phyloP scores from a whole-genome alignment of 2,329 filamentous ascomycete genomes.

The Alternaria postmessia region DNA sequence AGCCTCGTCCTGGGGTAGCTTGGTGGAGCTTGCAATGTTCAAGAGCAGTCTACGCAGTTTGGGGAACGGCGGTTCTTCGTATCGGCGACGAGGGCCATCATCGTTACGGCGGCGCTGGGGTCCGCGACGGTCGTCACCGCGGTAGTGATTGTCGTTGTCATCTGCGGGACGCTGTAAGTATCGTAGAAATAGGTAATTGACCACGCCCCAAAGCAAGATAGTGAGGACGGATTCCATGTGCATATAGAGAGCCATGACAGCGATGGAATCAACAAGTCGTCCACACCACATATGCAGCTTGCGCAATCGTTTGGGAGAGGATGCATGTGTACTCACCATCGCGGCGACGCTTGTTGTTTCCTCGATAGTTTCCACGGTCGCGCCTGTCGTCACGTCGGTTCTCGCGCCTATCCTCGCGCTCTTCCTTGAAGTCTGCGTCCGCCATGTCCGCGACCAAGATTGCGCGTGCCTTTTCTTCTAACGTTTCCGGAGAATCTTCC shows the following conservation, averaged over 20 bases:
- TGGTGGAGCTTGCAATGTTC: slow-evolving; percentile 50
- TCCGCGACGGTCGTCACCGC: slow-evolving; percentile 42
- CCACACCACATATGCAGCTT: background rate
- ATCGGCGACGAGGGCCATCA: slow-evolving; percentile 41
- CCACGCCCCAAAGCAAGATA: background rate
- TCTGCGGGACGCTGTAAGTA: slow-evolving; percentile 27
- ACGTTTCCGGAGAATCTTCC: slow-evolving; percentile 17
- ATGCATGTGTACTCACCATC: slow-evolving; percentile 36
- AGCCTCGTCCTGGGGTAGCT: slow-evolving; percentile 48
- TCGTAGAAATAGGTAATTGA: background rate
- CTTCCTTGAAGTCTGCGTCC: slow-evolving; percentile 41
- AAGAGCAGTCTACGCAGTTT: slow-evolving; percentile 47
- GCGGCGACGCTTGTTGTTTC: slow-evolving; percentile 42
- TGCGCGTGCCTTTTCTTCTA: slow-evolving; percentile 21
- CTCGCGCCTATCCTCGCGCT: slow-evolving; percentile 41
- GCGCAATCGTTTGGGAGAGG: background rate
- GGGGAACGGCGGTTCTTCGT: slow-evolving; percentile 45
- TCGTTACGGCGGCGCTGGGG: slow-evolving; percentile 44
- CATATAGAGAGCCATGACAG: background rate
- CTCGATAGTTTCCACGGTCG: slow-evolving; percentile 34
- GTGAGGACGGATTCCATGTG: background rate
- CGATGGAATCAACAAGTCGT: background rate
- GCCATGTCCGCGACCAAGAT: slow-evolving; percentile 34
- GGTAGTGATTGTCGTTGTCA: slow-evolving; percentile 37
- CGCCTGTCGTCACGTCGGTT: slow-evolving; percentile 34